phyloP scores from a whole-genome alignment of 768 basidiomycete genomes.

The Leucocoprinus birnbaumii region DNA sequence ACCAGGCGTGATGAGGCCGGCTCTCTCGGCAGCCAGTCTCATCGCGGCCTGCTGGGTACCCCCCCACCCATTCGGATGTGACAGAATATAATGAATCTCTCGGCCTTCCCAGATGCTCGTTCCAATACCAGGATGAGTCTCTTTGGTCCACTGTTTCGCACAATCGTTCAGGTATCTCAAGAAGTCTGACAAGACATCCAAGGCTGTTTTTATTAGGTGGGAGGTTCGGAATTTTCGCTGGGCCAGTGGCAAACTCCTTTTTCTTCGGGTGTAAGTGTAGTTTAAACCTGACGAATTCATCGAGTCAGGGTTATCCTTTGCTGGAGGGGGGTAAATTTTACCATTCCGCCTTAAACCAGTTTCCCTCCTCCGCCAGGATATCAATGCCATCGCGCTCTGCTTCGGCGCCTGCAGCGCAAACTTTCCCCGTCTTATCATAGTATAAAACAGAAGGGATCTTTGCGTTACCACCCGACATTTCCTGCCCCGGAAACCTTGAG shows the following conservation, averaged over 20 bases:
- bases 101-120: slow-evolving; percentile 39
- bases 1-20: slow-evolving; percentile 41
- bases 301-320: not conserved
- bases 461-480: slow-evolving; percentile 12
- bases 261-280: slow-evolving; percentile 29
- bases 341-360: slow-evolving; percentile 15
- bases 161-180: slow-evolving; percentile 43
- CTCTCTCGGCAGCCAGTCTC: slow-evolving; percentile 46
- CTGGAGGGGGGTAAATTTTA: not conserved
- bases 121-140: slow-evolving; percentile 39
- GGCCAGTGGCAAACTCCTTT: slow-evolving; percentile 4
- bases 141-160: slow-evolving; percentile 40
- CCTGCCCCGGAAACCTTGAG: slow-evolving; percentile 16
- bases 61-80: slow-evolving; percentile 64
- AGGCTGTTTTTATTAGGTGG: slow-evolving; percentile 36
- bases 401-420: slow-evolving; percentile 13
- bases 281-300: slow-evolving; percentile 27
- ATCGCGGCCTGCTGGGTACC: slow-evolving; percentile 50
- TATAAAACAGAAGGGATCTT: slow-evolving; percentile 17
- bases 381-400: slow-evolving; percentile 14
- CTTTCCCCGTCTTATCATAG: slow-evolving; percentile 13
- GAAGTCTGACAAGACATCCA: slow-evolving; percentile 45
- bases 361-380: slow-evolving; percentile 12
- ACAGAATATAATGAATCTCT: slow-evolving; percentile 47
- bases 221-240: slow-evolving; percentile 29